Evolutionary conservation across 2,329 filamentous ascomycete genomes (phyloP).

Genomic region (Pleomassaria siparia): DNA sequence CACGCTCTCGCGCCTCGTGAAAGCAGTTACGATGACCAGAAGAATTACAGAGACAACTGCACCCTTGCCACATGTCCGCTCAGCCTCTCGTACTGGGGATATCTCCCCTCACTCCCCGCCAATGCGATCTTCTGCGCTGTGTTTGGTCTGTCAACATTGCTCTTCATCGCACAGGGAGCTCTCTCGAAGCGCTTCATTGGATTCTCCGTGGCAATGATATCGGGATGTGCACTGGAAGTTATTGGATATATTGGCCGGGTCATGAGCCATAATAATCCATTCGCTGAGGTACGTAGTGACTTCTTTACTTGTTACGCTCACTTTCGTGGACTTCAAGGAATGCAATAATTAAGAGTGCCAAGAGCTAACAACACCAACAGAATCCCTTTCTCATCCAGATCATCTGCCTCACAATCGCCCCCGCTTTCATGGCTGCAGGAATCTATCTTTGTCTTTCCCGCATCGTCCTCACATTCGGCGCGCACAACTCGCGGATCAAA

Average conservation of each 20-base stretch:
- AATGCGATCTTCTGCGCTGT: constrained; percentile 47
- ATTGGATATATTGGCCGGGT: constrained; percentile 65
- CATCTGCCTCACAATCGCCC: constrained; percentile 59
- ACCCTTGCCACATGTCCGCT: constrained; percentile 45
- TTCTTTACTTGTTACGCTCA: background rate
- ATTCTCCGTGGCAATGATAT: constrained; percentile 54
- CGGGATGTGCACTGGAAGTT: constrained; percentile 60
- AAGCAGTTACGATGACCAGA: constrained; percentile 16
- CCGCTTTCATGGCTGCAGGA: constrained; percentile 61
- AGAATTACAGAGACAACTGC: constrained; percentile 31
- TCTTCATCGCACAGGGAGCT: constrained; percentile 42
- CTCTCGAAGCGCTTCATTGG: constrained; percentile 43
- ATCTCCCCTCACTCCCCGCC: constrained; percentile 45
- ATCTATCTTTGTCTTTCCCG: constrained; percentile 65
- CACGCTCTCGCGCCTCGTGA: constrained; percentile 2
- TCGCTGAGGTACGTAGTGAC: constrained; percentile 43
- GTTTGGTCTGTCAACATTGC: constrained; percentile 45
- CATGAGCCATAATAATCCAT: constrained; percentile 60
- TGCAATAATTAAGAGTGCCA: background rate
- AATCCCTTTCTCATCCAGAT: constrained; percentile 67
- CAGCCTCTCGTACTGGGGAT: constrained; percentile 46
- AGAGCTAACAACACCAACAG: constrained; percentile 28
- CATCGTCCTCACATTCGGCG: constrained; percentile 44
- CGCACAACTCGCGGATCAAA: constrained; percentile 45
- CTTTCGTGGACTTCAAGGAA: background rate